Evolutionary conservation across 805 yeast genomes (phyloP).

Genomic region (Saturnispora halmiae): DNA sequence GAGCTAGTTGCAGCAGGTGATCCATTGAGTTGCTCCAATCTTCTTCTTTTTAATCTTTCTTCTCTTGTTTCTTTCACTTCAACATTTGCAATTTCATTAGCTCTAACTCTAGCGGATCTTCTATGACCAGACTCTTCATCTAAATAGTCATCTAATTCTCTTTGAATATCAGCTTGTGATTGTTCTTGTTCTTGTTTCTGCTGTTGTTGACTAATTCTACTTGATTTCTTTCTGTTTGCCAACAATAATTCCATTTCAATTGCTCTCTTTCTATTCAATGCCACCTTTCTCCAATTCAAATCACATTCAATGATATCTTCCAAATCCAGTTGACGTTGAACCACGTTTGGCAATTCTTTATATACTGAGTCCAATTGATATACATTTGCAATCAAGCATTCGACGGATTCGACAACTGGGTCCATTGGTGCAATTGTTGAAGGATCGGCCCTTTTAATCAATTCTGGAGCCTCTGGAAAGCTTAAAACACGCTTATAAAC

Average conservation of each 20-base stretch:
- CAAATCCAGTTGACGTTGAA: conserved; percentile 16
- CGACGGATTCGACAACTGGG: conserved; percentile 31
- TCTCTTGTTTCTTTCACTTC: conserved; percentile 28
- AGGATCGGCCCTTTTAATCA: neutral
- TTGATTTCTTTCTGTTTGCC: conserved; percentile 64
- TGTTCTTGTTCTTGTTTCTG: conserved; percentile 42
- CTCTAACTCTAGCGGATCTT: conserved; percentile 37
- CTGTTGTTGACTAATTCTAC: conserved; percentile 64
- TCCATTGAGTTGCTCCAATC: conserved; percentile 1
- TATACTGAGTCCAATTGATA: conserved; percentile 27
- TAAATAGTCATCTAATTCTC: conserved; percentile 17
- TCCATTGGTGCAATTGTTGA: conserved; percentile 21
- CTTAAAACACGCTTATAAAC: conserved; percentile 3
- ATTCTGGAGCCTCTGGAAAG: neutral
- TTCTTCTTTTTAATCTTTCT: conserved; percentile 22
- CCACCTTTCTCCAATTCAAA: conserved; percentile 43
- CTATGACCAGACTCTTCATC: conserved; percentile 8
- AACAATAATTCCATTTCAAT: conserved; percentile 53
- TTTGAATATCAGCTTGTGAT: conserved; percentile 44
- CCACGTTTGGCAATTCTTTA: conserved; percentile 1
- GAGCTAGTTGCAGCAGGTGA: neutral
- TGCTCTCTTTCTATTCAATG: conserved; percentile 50
- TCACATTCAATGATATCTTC: conserved; percentile 36
- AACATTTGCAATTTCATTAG: conserved; percentile 22
- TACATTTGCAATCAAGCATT: conserved; percentile 35